Evolutionary conservation across 2,329 filamentous ascomycete species (phyloP).

Genomic region (Claviceps sp.): DNA sequence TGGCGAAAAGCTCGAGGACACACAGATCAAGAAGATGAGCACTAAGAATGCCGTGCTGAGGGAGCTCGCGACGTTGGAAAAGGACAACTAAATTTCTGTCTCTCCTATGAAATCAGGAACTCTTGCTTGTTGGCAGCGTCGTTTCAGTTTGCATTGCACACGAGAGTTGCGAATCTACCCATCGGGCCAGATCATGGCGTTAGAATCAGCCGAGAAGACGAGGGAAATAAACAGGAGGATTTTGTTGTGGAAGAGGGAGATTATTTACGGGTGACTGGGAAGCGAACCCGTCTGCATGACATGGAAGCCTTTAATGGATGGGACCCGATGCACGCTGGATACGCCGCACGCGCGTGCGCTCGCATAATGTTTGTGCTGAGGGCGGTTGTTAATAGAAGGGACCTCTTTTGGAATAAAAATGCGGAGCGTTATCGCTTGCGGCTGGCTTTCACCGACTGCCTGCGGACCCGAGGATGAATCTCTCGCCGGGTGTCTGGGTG

Average conservation of each 20-base stretch:
- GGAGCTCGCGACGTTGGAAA: slow-evolving; percentile 55
- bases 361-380: background rate
- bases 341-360: background rate
- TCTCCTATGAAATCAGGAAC: no score
- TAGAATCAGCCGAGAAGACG: background rate
- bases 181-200: background rate
- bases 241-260: background rate
- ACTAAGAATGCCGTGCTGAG: slow-evolving; percentile 75
- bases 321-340: background rate
- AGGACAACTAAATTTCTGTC: slow-evolving; percentile 9
- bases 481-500: no score
- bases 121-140: background rate
- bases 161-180: background rate
- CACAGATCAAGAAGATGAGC: slow-evolving; percentile 94
- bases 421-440: no score
- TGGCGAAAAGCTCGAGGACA: slow-evolving; percentile 95
- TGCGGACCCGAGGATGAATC: no score
- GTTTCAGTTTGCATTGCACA: background rate
- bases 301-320: background rate
- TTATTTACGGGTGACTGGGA: background rate
- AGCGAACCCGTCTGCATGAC: background rate
- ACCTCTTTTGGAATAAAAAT: background rate
- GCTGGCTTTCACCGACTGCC: background rate
- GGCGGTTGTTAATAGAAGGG: background rate
- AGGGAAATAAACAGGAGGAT: background rate